These are phyloP conservation scores for Exutisphaerella laricina DNA, from an alignment of 2,329 filamentous ascomycete genomes.

Conservation along the genomic window DNA sequence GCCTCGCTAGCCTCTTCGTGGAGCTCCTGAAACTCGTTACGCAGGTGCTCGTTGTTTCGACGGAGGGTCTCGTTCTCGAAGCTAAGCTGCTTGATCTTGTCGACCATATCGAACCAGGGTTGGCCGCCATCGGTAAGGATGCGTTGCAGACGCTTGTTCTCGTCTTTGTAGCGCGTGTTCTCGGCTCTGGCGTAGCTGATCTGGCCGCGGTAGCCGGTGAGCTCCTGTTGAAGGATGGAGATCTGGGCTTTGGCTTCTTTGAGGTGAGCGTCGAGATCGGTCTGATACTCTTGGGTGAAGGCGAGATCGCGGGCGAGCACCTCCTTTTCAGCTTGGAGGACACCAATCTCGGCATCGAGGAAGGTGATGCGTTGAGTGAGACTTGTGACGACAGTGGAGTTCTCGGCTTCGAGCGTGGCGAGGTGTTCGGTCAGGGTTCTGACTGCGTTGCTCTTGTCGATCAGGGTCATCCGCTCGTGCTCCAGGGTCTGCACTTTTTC, in stretches of 20 bases:
- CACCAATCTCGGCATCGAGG: background rate
- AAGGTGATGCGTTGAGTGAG: background rate
- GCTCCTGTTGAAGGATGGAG: background rate
- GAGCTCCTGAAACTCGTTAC: slow-evolving; percentile 6
- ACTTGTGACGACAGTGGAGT: background rate
- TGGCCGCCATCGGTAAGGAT: background rate
- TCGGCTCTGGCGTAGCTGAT: slow-evolving; percentile 6
- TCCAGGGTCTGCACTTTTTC: slow-evolving; percentile 9
- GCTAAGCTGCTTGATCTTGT: background rate
- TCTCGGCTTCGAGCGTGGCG: background rate
- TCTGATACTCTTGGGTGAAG: background rate
- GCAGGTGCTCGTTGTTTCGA: background rate
- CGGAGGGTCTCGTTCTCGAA: background rate
- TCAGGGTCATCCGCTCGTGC: slow-evolving; percentile 7
- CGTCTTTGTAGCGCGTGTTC: slow-evolving; percentile 5
- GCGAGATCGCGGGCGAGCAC: background rate
- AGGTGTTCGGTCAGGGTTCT: background rate
- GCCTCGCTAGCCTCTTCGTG: background rate
- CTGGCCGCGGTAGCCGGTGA: background rate
- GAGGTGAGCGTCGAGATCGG: background rate
- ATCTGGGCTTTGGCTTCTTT: background rate
- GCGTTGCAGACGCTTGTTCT: slow-evolving; percentile 1
- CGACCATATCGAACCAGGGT: background rate
- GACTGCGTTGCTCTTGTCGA: background rate
- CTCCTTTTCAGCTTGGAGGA: background rate